Conservation (phyloP, 805 yeast species). For the Cyberlindnera mississippiensis region DNA sequence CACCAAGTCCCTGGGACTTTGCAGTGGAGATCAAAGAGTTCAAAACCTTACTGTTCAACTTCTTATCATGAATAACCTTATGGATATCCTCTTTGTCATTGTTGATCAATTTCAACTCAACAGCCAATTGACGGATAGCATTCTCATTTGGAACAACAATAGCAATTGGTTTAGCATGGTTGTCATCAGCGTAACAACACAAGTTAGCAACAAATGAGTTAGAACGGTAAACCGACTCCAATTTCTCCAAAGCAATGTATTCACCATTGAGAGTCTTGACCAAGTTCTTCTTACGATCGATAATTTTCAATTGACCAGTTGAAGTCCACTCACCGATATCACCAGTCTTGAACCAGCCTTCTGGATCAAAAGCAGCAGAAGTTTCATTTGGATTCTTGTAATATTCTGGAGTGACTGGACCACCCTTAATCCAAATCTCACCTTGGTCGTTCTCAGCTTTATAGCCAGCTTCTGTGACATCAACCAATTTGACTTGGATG, state of each 20-base stretch:
- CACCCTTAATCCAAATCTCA: conserved; percentile 60
- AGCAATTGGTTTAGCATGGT: conserved; percentile 87
- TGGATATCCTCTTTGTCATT: conserved; percentile 44
- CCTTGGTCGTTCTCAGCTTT: conserved; percentile 83
- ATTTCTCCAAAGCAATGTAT: conserved; percentile 71
- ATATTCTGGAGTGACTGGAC: conserved; percentile 54
- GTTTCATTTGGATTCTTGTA: conserved; percentile 54
- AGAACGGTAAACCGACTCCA: conserved; percentile 72
- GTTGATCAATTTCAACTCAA: conserved; percentile 48
- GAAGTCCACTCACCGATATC: conserved; percentile 53
- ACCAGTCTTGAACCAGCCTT: conserved; percentile 65
- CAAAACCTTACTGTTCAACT: conserved; percentile 50
- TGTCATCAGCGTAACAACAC: conserved; percentile 89
- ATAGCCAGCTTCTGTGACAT: conserved; percentile 89
- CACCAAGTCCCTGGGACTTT: conserved; percentile 70
- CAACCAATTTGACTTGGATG: conserved; percentile 82
- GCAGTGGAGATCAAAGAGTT: conserved; percentile 70
- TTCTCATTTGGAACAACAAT: conserved; percentile 79
- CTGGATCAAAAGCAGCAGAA: conserved; percentile 44
- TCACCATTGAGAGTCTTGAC: conserved; percentile 68
- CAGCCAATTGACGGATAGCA: conserved; percentile 57
- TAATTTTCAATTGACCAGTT: conserved; percentile 52
- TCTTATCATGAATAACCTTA: conserved; percentile 48
- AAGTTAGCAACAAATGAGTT: conserved; percentile 71
- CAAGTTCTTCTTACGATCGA: conserved; percentile 76